A percentile compares a stretch with the other conserved stretches of the same genome.
Evolutionary conservation across 1,139 yeast genomes (phyloP).

Genomic region (Pichia inconspicua): DNA sequence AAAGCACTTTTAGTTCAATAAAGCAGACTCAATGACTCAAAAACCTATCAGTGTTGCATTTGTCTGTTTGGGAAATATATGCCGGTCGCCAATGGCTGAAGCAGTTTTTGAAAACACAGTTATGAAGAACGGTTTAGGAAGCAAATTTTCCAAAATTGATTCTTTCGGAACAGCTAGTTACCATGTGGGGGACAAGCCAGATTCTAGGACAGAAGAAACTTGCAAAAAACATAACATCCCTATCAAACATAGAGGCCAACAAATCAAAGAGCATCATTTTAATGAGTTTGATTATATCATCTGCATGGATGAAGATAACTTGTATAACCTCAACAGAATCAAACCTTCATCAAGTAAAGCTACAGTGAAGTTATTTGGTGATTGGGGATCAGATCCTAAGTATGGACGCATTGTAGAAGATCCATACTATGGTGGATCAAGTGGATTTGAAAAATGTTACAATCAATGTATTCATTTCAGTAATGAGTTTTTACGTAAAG

Average conservation of each 20-base stretch:
- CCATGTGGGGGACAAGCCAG: slow-evolving; percentile 80
- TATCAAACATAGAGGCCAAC: slow-evolving; percentile 69
- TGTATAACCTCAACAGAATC: slow-evolving; percentile 48
- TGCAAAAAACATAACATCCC: slow-evolving; percentile 70
- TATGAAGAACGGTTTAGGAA: slow-evolving; percentile 34
- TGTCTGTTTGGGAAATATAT: slow-evolving; percentile 87
- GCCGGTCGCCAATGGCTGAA: slow-evolving; percentile 98
- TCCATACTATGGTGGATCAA: slow-evolving; percentile 84
- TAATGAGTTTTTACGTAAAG: slow-evolving; percentile 51
- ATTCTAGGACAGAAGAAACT: slow-evolving; percentile 59
- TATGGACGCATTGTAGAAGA: slow-evolving; percentile 63
- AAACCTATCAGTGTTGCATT: slow-evolving; percentile 52
- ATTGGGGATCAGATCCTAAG: slow-evolving; percentile 50
- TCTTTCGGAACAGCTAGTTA: slow-evolving; percentile 87
- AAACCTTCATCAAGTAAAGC: slow-evolving; percentile 51
- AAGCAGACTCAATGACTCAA: not conserved
- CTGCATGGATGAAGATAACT: slow-evolving; percentile 76
- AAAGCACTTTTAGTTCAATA: not conserved
- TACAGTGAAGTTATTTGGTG: slow-evolving; percentile 62
- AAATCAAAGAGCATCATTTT: slow-evolving; percentile 53
- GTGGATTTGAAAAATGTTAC: slow-evolving; percentile 76
- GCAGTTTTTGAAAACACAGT: slow-evolving; percentile 75
- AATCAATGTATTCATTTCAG: slow-evolving; percentile 68
- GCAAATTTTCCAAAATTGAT: slow-evolving; percentile 50
- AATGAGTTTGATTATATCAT: slow-evolving; percentile 69